Evolutionary conservation across 352 stramenopile genomes (phyloP), one percentile per base, ranked within the genome.

Genomic region (Pythium oligandrum): DNA sequence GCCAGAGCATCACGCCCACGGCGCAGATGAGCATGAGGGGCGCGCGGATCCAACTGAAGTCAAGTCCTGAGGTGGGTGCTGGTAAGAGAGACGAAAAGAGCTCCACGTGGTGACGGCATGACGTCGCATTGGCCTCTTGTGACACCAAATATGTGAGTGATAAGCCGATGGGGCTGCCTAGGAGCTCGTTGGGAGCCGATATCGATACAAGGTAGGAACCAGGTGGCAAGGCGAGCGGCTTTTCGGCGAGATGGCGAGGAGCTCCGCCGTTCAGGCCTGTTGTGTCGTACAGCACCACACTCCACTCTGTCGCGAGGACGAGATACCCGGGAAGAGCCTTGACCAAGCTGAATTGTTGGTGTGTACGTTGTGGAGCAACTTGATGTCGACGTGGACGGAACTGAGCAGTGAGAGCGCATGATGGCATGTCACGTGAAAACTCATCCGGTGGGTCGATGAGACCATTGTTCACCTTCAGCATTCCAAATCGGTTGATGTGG

Each of bases 11-110:
- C 47, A 78, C 62, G 8, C 55, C 68, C 6, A 74, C 53, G 0
- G 62, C 68, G 51, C 61, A 78, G 3, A 78, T 40, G 10, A 78
- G 59, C 68, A 78, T 70, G 44, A 74, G 54, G 17, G 68, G 68
- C 32, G 55, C 62, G 37, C 68, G 68, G 34, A 74, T 47, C 68
- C 68, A 78, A 34, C 65, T 53, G 8, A 78, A 44, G 9, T 78
- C 68, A 9, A 78, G 17, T 3, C 48, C 61, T 8, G 61, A 63
- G 5, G 42, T 59, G 2, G 48, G 40, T 9, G 57, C 43, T 30
- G 68, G 48, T 47, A 70, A 44, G 31, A 59, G 59, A 9, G 65
- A 64, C 26, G 48, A 53, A 34, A 68, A 61, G 26, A 74, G 37
- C 33, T 74, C 62, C 48, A 71, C 36, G 6, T 48, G 60, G 10